Evolutionary conservation across 31 red algal genomes (phyloP).

Genomic region (Bonnemaisonia californica): DNA sequence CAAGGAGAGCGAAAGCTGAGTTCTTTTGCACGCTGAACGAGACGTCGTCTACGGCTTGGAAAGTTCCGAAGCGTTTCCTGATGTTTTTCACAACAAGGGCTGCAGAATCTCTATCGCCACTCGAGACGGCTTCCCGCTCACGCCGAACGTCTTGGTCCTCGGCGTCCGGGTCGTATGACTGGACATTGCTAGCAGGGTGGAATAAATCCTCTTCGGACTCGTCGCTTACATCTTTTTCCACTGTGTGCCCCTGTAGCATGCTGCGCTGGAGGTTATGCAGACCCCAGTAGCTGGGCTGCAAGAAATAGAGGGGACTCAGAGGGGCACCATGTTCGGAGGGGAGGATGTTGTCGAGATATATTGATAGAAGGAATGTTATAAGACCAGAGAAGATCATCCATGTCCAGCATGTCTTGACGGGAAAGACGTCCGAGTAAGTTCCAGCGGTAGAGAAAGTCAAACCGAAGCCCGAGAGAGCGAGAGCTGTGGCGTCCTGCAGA

Average conservation of each 20-base stretch:
- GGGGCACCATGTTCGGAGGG: conserved; percentile 67
- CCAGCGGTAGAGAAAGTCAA: conserved; percentile 39
- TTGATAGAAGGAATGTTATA: conserved; percentile 60
- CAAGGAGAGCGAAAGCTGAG: conserved; percentile 83
- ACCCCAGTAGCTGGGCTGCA: conserved; percentile 82
- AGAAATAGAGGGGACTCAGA: conserved; percentile 69
- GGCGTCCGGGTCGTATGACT: conserved; percentile 41
- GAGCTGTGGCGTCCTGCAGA: conserved; percentile 55
- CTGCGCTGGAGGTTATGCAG: not conserved
- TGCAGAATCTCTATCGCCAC: conserved; percentile 60
- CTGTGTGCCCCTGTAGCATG: not conserved
- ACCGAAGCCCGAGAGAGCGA: conserved; percentile 46
- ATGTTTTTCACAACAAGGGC: conserved; percentile 82
- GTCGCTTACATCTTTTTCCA: not conserved
- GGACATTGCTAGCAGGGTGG: not conserved
- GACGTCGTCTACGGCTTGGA: conserved; percentile 75
- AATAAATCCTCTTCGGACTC: not conserved
- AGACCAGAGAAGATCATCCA: conserved; percentile 92
- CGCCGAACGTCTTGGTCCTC: conserved; percentile 75
- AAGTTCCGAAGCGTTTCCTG: conserved; percentile 59
- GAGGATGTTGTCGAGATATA: conserved; percentile 93
- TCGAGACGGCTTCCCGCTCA: conserved; percentile 67
- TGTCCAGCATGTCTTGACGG: conserved; percentile 85
- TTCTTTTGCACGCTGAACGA: conserved; percentile 78
- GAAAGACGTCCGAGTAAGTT: conserved; percentile 72